Conservation (phyloP, 257 asterid species). For the Anisodus acutangulus region DNA sequence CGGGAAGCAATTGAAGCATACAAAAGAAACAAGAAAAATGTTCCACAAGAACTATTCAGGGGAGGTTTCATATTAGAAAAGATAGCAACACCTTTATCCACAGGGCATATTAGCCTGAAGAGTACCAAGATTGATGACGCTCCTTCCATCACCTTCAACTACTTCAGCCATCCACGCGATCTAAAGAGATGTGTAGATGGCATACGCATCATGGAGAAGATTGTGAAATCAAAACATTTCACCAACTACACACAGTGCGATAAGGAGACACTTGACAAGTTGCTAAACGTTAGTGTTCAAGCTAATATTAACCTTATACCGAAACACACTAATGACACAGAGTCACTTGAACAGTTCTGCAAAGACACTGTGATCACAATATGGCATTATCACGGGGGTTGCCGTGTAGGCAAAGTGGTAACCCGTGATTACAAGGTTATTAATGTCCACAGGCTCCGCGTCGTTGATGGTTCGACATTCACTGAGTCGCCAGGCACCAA, state of each 20-base stretch:
- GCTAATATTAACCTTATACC: conserved; percentile 48
- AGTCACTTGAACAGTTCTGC: conserved; percentile 69
- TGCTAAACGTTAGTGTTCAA: conserved; percentile 69
- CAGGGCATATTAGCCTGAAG: conserved; percentile 44
- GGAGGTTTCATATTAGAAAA: conserved; percentile 75
- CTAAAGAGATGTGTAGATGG: conserved; percentile 56
- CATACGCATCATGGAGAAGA: conserved; percentile 66
- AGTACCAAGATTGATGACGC: conserved; percentile 49
- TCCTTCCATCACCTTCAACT: conserved; percentile 58
- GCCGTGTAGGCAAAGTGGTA: conserved; percentile 65
- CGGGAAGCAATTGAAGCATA: conserved; percentile 54
- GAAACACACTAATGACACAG: conserved; percentile 73
- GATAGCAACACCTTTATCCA: conserved; percentile 54
- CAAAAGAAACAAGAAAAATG: conserved; percentile 45
- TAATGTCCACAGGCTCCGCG: conserved; percentile 51
- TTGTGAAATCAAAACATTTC: conserved; percentile 63
- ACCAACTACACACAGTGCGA: conserved; percentile 51
- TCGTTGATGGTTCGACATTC: conserved; percentile 62
- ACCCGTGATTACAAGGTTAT: conserved; percentile 40
- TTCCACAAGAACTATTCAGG: conserved; percentile 59
- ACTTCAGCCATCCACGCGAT: conserved; percentile 59
- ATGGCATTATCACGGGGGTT: conserved; percentile 75
- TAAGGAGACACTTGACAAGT: conserved; percentile 51
- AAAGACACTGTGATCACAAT: conserved; percentile 58
- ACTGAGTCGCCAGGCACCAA: conserved; percentile 66